Percentiles rank a stretch among this genome's conserved stretches.
These are phyloP conservation scores for Cladosporium oxysporum DNA, from an alignment of 2,329 filamentous ascomycete species.

Conservation along the genomic window DNA sequence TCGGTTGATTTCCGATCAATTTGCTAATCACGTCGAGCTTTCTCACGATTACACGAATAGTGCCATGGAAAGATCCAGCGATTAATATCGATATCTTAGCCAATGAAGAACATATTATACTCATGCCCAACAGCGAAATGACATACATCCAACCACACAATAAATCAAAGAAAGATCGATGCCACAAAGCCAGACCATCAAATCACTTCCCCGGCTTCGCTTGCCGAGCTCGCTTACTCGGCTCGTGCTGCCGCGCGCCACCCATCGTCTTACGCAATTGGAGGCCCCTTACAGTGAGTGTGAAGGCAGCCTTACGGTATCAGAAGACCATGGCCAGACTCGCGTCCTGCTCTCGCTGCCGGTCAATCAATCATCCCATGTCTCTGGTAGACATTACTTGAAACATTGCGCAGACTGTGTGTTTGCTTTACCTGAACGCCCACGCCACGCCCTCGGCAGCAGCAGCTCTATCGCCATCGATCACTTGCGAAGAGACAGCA, in stretches of 20 bases:
- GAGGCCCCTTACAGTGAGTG: background rate
- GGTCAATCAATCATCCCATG: background rate
- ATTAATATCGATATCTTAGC: background rate
- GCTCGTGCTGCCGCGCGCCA: slow-evolving; percentile 11
- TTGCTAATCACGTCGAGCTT: background rate
- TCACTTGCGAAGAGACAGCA: background rate
- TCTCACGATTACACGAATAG: background rate
- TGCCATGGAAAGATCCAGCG: too few relatives aligned
- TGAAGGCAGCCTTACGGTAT: slow-evolving; percentile 1
- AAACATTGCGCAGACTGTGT: background rate
- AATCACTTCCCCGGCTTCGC: slow-evolving; percentile 10
- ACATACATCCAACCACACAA: background rate
- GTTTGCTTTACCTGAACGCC: background rate
- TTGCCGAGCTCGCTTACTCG: slow-evolving; percentile 10
- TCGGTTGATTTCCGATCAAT: too few relatives aligned
- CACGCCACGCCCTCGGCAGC: background rate
- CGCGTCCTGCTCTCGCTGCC: background rate
- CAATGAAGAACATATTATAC: background rate
- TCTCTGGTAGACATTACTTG: background rate
- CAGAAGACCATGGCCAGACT: slow-evolving; percentile 3
- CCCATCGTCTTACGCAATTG: slow-evolving; percentile 9
- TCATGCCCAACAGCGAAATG: background rate
- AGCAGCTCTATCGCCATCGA: background rate
- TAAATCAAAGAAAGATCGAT: background rate
- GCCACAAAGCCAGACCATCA: background rate